phyloP scores from a whole-genome alignment of 306 rosid genomes.

The Alnus glutinosa region DNA sequence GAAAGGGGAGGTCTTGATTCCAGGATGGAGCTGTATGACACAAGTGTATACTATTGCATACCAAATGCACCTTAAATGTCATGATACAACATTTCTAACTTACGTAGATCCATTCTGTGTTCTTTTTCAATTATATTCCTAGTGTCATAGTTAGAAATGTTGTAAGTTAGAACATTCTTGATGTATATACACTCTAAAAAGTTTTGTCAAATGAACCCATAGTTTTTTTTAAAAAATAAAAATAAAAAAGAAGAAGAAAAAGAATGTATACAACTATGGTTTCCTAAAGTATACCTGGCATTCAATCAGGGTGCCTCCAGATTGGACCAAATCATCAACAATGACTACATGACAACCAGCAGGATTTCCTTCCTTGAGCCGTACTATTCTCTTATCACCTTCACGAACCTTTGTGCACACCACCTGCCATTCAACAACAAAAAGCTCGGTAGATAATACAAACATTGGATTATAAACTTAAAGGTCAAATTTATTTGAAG shows the following conservation, averaged over 20 bases:
- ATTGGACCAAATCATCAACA: constrained; percentile 98
- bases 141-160: no score
- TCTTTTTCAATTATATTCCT: no score
- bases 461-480: constrained; percentile 22
- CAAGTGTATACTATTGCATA: no score
- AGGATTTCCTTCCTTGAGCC: constrained; percentile 89
- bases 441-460: neutral
- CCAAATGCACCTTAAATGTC: neutral
- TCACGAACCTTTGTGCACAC: constrained; percentile 93
- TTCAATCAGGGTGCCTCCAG: constrained; percentile 93
- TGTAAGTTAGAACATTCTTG: neutral
- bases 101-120: no score
- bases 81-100: neutral
- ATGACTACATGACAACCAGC: constrained; percentile 87
- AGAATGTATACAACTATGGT: neutral
- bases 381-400: constrained; percentile 91
- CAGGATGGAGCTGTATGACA: no score
- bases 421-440: constrained; percentile 53
- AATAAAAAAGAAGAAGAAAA: no score
- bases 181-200: neutral
- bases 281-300: constrained; percentile 65
- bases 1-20: no score
- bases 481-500: constrained; percentile 6
- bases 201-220: no score
- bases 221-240: no score